phyloP scores from a whole-genome alignment of 2,329 filamentous ascomycete genomes.

The Byssothecium circinans region DNA sequence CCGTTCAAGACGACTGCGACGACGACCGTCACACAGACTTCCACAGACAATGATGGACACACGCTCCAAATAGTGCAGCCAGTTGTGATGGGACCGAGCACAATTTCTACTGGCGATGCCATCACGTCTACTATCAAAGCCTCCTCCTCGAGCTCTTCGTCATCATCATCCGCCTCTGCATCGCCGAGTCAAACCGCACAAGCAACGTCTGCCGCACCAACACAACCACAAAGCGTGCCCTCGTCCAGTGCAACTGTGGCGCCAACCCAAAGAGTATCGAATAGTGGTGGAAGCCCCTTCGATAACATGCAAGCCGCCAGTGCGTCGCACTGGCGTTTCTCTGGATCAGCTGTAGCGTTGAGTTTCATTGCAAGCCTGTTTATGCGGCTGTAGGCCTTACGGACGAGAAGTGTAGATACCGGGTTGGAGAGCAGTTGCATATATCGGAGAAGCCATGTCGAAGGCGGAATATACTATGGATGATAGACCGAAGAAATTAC shows the following conservation, averaged over 20 bases:
- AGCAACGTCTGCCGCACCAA: constrained; percentile 10
- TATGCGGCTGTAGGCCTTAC: constrained; percentile 10
- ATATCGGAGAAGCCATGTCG: neutral
- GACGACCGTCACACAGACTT: constrained; percentile 23
- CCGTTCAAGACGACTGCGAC: constrained; percentile 18
- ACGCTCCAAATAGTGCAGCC: constrained; percentile 27
- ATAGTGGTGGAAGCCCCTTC: constrained; percentile 30
- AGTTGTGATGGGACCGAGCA: constrained; percentile 24
- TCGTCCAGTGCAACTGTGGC: constrained; percentile 10
- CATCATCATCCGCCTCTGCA: constrained; percentile 4
- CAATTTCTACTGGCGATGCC: constrained; percentile 21
- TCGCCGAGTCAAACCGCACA: constrained; percentile 12
- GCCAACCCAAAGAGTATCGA: constrained; percentile 9
- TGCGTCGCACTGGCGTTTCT: constrained; percentile 13
- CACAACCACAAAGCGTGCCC: constrained; percentile 6
- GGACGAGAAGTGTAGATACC: constrained; percentile 4
- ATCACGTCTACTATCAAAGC: constrained; percentile 22
- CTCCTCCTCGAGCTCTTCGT: constrained; percentile 4
- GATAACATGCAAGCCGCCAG: constrained; percentile 32
- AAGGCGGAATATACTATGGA: no score
- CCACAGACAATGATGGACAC: constrained; percentile 23
- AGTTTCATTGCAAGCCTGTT: constrained; percentile 15
- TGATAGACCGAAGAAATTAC: no score
- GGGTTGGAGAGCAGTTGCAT: neutral
- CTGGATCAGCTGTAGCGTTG: constrained; percentile 8